Base-by-base conservation (phyloP, 495 filamentous ascomycete genomes). In the Polyplosphaeria fusca region DNA sequence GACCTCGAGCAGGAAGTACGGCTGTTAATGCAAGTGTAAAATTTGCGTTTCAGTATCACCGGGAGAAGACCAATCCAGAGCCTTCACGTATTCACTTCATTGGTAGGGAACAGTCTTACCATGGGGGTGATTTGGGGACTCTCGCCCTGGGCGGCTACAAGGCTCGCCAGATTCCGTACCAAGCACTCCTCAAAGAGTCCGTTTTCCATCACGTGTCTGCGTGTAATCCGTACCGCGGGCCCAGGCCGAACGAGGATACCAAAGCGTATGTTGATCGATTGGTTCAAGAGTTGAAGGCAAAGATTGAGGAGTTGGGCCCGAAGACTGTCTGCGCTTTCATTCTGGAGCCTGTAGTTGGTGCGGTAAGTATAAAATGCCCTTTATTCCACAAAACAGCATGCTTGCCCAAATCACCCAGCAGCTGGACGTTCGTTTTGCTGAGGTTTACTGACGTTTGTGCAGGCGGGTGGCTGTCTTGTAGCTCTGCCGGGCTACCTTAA, bases 291-390 rank as follows among this genome's bases (percentile, higher is more conserved):
- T 70, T 95, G 2, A 87, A 92, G 28, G 79, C 77, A 1, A 86
- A 90, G 60, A 91, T 95, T 63, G 74, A 82, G 57, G 74, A 79
- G 23, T 74, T 91, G 2, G 89, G 86, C 0, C 82, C 86, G 0
- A 74, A 84, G 1, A 89, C 73, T 1, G 87, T 93, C 7, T 84
- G 81, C 55, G 90, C 86, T 2, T 91, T 93, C 58, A 72, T 93
- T 26, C 82, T 83, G 1, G 89, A 94, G 65, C 82, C 88, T 2
- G 75, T 84, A n/a, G 79, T 79, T 49, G 82, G 81, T 11, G 81
- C 80, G 16, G 65, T 68, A 55, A 68, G 65, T 66, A 35, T 14
- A 1, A 5, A 14, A 20, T 30, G 18, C 13, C 9, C 37, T 13
- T 1, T 41, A 13, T 30, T 3, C 41, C 14, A 26, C 30, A 35